These are phyloP conservation scores for Phytophthora cajani DNA, from an alignment of 352 stramenopile species.

Conservation along the genomic window DNA sequence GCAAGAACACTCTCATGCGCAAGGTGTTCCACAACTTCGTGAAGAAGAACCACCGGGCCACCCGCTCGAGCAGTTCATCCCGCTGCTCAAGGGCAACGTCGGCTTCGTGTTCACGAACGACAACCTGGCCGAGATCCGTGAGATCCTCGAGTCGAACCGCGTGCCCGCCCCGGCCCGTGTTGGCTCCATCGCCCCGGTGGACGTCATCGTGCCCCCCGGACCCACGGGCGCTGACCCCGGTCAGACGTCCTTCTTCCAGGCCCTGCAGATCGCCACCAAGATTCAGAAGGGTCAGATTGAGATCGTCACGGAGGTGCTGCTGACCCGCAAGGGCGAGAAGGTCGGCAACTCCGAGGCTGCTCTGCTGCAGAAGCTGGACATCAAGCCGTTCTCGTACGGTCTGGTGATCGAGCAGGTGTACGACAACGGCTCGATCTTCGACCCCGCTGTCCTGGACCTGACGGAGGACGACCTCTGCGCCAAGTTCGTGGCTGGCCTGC, in stretches of 20 bases:
- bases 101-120: slow-evolving; percentile 99
- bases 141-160: slow-evolving; percentile 89
- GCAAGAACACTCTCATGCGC: slow-evolving; percentile 99
- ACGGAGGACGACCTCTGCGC: slow-evolving; percentile 96
- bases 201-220: slow-evolving; percentile 97
- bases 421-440: slow-evolving; percentile 99
- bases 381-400: slow-evolving; percentile 99
- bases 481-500: slow-evolving; percentile 96
- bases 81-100: slow-evolving; percentile 96
- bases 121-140: slow-evolving; percentile 94
- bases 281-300: slow-evolving; percentile 99
- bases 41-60: slow-evolving; percentile 97
- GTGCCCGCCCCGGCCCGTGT: slow-evolving; percentile 97
- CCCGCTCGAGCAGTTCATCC: slow-evolving; percentile 91
- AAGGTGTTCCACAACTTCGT: slow-evolving; percentile 98
- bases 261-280: slow-evolving; percentile 99
- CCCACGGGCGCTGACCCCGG: slow-evolving; percentile 98
- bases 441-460: slow-evolving; percentile 98
- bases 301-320: slow-evolving; percentile 97
- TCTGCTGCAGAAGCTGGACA: slow-evolving; percentile 98
- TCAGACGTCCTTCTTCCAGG: slow-evolving; percentile 99
- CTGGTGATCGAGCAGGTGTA: slow-evolving; percentile 97
- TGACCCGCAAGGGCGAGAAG: slow-evolving; percentile 96
- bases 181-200: slow-evolving; percentile 93
- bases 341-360: slow-evolving; percentile 98